These are phyloP conservation scores for Allium sativum DNA, from an alignment of 106 monocot genomes.

Conservation along the genomic window DNA sequence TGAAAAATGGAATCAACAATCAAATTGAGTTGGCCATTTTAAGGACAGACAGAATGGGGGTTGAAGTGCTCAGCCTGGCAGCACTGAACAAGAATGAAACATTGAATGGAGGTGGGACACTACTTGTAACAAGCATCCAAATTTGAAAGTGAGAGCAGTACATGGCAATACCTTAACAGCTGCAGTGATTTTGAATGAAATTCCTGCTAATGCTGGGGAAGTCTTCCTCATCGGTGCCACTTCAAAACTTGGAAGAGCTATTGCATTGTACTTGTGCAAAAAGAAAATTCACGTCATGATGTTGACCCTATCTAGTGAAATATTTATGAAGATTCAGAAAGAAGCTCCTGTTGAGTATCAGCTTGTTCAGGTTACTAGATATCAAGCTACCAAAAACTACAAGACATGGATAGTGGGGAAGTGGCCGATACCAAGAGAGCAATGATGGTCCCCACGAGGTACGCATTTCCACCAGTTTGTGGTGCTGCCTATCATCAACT, in stretches of 20 bases:
- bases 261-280: conserved; percentile 75
- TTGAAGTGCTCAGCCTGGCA: too few relatives aligned
- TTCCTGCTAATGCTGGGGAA: too few relatives aligned
- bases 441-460: conserved; percentile 76
- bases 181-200: too few relatives aligned
- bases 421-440: conserved; percentile 72
- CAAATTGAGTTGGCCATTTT: too few relatives aligned
- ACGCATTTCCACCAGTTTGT: conserved; percentile 99
- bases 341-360: conserved; percentile 49
- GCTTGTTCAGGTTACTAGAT: conserved; percentile 67
- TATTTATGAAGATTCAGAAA: conserved; percentile 53
- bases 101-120: too few relatives aligned
- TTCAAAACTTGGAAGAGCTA: conserved; percentile 88
- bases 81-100: too few relatives aligned
- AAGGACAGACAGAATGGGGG: too few relatives aligned
- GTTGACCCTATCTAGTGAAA: conserved; percentile 53
- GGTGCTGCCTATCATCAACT: conserved; percentile 74
- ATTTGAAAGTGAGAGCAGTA: too few relatives aligned
- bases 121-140: too few relatives aligned
- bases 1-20: too few relatives aligned
- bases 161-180: too few relatives aligned
- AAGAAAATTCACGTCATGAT: conserved; percentile 74
- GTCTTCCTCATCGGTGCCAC: too few relatives aligned
- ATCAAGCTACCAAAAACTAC: conserved; percentile 55
- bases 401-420: conserved; percentile 96